Evolutionary conservation across 2,329 filamentous ascomycete species (phyloP).

Genomic region (Juglanconis juglandina): DNA sequence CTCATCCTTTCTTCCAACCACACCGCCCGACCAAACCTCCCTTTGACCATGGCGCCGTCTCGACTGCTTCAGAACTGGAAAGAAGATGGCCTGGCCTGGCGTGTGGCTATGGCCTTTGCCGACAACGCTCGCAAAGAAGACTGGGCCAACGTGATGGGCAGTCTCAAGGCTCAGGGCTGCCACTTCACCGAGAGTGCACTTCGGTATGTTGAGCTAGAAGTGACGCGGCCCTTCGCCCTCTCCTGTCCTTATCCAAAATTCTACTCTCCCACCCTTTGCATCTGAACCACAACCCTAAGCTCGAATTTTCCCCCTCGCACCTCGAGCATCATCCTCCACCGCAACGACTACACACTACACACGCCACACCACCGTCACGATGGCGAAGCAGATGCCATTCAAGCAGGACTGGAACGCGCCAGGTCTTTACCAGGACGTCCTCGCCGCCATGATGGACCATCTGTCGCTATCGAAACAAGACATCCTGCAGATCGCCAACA

Average conservation of each 20-base stretch:
- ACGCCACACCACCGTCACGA: not conserved
- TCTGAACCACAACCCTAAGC: too few species aligned
- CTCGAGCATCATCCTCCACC: not conserved
- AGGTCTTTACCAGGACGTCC: slow-evolving; percentile 41
- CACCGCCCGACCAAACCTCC: too few species aligned
- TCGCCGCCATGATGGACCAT: slow-evolving; percentile 38
- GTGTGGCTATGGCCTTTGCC: not conserved
- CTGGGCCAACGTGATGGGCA: not conserved
- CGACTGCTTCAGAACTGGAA: not conserved
- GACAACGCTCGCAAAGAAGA: not conserved
- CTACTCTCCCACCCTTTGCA: not conserved
- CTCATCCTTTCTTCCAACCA: too few species aligned
- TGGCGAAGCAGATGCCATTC: slow-evolving; percentile 4
- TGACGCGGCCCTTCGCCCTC: not conserved
- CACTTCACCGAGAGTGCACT: not conserved
- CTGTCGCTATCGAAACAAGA: slow-evolving; percentile 29
- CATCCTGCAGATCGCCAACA: slow-evolving; percentile 22
- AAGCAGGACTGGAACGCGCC: slow-evolving; percentile 36
- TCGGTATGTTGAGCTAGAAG: not conserved
- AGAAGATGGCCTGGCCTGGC: not conserved
- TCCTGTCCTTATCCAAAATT: not conserved
- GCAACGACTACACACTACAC: not conserved
- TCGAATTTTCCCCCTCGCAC: not conserved
- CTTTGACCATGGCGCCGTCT: not conserved
- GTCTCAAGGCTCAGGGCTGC: not conserved